Base-by-base conservation (phyloP, 2,329 filamentous ascomycete genomes). In the Paracoccidioides brasiliensis region DNA sequence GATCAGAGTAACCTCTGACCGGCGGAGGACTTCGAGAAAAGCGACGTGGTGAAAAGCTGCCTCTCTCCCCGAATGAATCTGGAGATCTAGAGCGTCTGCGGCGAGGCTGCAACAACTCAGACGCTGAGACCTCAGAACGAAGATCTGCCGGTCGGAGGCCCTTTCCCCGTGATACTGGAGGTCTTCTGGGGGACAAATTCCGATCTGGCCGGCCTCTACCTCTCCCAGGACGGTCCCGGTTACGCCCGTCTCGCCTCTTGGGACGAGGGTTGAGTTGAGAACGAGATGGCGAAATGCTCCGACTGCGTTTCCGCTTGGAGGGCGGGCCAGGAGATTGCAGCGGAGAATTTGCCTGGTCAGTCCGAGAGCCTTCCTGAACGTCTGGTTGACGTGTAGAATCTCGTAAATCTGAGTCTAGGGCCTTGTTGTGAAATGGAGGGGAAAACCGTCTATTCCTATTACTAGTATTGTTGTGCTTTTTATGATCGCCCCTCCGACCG, bases 261-360 rank as follows among this genome's bases (percentile, higher is more conserved):
- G 64, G 61, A 51, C 64, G 62, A 38, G 64, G 64, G 50, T 63
- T 64, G 30, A 59, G 65, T 54, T 63, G 64, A 41, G 60, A 62
- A 49, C 62, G 63, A 46, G 68, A 53, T 54, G 62, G 70, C 35
- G 72, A 74, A 55, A 70, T 69, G 59, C 70, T 73, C 55, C 70
- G 68, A 55, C 68, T 74, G 58, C 71, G 67, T 60, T 69, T 69
- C 52, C 70, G 66, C 64, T 72, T 72, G 37, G 62, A 62, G 55
- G 67, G 63, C 35, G 63, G 62, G 56, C 63, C 65, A 53, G 62
- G 64, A 54, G 63, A 64, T 45, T 65, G 65, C 52, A 64, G 52
- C 44, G 51, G 43, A 53, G 50, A 67, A 37, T 67, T 62, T 56
- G 58, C 64, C 62, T 57, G 62, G 64, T 57, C 60, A 61, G 65